These are phyloP conservation scores for Aspergillus glaucus DNA, from an alignment of 2,329 filamentous ascomycete genomes.

Conservation along the genomic window DNA sequence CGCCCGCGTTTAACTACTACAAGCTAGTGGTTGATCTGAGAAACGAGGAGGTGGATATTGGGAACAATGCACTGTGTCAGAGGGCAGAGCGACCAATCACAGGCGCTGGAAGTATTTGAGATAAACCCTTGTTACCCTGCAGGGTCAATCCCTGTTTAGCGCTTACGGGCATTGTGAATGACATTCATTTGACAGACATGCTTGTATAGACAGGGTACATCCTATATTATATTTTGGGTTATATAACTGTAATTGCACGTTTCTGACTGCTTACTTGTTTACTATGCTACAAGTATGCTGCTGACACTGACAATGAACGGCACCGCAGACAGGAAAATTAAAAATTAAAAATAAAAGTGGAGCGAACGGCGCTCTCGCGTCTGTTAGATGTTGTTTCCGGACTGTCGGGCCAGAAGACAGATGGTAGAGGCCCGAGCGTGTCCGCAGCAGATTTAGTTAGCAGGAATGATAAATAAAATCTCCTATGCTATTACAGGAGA, in stretches of 20 bases:
- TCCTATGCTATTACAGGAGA: no score
- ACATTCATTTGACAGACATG: conserved; percentile 1
- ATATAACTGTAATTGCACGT: not conserved
- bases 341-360: conserved; percentile 15
- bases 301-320: not conserved
- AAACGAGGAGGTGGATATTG: not conserved
- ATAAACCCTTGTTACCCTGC: conserved; percentile 24
- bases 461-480: no score
- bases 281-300: not conserved
- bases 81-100: conserved; percentile 18
- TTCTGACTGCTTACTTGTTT: not conserved
- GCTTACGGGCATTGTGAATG: conserved; percentile 14
- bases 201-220: not conserved
- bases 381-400: conserved; percentile 26
- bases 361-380: conserved; percentile 31
- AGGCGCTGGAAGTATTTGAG: conserved; percentile 27
- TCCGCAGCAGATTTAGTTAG: no score
- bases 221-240: not conserved
- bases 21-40: not conserved
- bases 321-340: conserved; percentile 1
- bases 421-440: not conserved
- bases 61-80: conserved; percentile 18
- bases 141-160: conserved; percentile 22
- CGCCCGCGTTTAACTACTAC: no score
- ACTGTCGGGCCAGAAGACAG: conserved; percentile 24